These are phyloP conservation scores for Penicillium angulare DNA, from an alignment of 495 filamentous ascomycete species.

Conservation along the genomic window DNA sequence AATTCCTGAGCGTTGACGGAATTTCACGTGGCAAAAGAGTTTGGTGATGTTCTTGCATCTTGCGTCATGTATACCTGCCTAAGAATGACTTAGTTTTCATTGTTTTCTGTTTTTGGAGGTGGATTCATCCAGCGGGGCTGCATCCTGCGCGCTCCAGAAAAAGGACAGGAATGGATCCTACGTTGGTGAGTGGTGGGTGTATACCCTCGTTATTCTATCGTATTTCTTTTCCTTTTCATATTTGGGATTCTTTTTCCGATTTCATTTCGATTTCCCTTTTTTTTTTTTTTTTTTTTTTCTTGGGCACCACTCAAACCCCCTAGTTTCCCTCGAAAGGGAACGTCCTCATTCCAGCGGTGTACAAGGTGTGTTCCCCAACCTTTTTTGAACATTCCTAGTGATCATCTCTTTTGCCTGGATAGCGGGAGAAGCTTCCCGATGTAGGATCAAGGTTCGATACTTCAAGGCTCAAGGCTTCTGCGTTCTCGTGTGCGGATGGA, in stretches of 20 bases:
- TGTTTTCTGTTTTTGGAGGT: neutral
- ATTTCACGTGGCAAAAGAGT: slow-evolving; percentile 23
- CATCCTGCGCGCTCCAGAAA: neutral
- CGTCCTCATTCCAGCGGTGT: neutral
- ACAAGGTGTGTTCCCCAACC: neutral
- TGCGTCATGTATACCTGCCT: neutral
- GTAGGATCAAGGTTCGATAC: neutral
- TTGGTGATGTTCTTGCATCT: slow-evolving; percentile 6
- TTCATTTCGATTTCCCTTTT: neutral
- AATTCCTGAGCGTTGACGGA: slow-evolving; percentile 14
- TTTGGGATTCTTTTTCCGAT: no score
- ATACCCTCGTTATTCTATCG: no score
- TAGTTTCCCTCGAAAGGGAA: no score
- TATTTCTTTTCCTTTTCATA: no score
- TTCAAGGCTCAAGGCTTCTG: neutral
- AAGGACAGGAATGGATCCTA: neutral
- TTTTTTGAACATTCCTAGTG: neutral
- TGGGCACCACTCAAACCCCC: no score
- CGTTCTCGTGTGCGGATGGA: neutral
- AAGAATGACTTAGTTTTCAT: neutral
- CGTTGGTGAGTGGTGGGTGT: no score
- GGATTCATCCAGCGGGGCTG: neutral
- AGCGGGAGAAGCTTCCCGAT: neutral
- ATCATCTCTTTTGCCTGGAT: neutral
- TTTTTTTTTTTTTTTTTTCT: slow-evolving; percentile 1